These are phyloP conservation scores for Paecilomyces formosus DNA, from an alignment of 2,329 filamentous ascomycete genomes.

Conservation along the genomic window DNA sequence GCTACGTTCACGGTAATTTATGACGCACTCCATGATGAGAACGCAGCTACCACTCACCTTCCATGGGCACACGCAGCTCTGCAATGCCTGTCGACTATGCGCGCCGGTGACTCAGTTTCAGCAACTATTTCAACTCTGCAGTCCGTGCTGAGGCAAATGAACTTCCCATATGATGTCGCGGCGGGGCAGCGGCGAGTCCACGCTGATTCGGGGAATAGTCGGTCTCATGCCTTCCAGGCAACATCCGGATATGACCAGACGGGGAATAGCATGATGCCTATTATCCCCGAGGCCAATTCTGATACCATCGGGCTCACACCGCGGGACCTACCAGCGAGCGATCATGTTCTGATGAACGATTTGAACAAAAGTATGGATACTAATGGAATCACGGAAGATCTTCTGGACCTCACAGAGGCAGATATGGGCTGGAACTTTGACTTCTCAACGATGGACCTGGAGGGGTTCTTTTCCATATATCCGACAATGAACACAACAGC, in stretches of 20 bases:
- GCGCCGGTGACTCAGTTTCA: constrained; percentile 17
- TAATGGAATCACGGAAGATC: constrained; percentile 12
- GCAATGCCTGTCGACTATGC: constrained; percentile 30
- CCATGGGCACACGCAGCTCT: constrained; percentile 36
- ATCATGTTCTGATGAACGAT: not conserved
- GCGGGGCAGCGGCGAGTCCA: not conserved
- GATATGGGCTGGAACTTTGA: constrained; percentile 34
- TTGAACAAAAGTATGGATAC: constrained; percentile 1
- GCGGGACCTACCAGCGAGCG: not conserved
- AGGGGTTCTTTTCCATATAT: constrained; percentile 30
- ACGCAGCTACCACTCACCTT: constrained; percentile 29
- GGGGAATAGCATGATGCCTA: not conserved
- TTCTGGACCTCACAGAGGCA: constrained; percentile 28
- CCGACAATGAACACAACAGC: constrained; percentile 6
- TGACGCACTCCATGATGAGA: constrained; percentile 35
- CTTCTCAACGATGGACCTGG: constrained; percentile 33
- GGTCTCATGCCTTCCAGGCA: not conserved
- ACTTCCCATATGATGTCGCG: not conserved
- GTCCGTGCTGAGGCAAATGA: constrained; percentile 23
- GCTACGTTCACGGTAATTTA: constrained; percentile 36
- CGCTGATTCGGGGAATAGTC: not conserved
- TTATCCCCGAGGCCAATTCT: not conserved
- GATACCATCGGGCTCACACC: not conserved
- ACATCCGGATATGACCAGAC: not conserved
- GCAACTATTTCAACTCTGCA: constrained; percentile 24